phyloP scores from a whole-genome alignment of 495 filamentous ascomycete species.

The Acidiella bohemica region DNA sequence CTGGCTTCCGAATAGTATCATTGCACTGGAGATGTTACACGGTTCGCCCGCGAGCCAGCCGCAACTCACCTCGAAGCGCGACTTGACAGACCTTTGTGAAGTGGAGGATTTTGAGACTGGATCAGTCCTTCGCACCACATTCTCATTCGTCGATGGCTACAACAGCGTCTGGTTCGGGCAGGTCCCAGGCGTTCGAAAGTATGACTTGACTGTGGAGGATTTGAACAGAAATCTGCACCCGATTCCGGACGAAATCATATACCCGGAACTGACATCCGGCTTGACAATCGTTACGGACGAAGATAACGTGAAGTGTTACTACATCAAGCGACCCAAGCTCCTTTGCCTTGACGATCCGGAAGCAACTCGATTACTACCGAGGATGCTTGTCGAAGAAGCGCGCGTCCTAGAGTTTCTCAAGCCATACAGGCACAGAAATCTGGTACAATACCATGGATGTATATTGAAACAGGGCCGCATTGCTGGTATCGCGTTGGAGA shows the following conservation, averaged over 20 bases:
- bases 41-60: background rate
- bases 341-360: conserved; percentile 7
- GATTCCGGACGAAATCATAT: conserved; percentile 8
- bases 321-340: conserved; percentile 10
- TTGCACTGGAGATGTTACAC: background rate
- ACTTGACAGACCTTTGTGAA: conserved; percentile 2
- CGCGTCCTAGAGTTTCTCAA: conserved; percentile 14
- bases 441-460: conserved; percentile 17
- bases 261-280: conserved; percentile 4
- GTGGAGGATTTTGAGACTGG: conserved; percentile 6
- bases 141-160: conserved; percentile 5
- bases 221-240: background rate
- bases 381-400: conserved; percentile 16
- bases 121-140: conserved; percentile 1
- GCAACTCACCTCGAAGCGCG: conserved; percentile 1
- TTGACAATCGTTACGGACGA: conserved; percentile 5
- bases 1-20: background rate
- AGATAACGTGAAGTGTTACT: conserved; percentile 5
- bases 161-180: conserved; percentile 6
- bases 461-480: conserved; percentile 15
- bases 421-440: conserved; percentile 12
- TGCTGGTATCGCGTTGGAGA: conserved; percentile 11
- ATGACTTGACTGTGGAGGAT: conserved; percentile 10
- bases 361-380: conserved; percentile 6
- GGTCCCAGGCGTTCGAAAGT: conserved; percentile 6